Percentiles rank a stretch among this genome's conserved stretches.
phyloP scores from a whole-genome alignment of 1,284 basidiomycete genomes.

The Cutaneotrichosporon daszewskae region DNA sequence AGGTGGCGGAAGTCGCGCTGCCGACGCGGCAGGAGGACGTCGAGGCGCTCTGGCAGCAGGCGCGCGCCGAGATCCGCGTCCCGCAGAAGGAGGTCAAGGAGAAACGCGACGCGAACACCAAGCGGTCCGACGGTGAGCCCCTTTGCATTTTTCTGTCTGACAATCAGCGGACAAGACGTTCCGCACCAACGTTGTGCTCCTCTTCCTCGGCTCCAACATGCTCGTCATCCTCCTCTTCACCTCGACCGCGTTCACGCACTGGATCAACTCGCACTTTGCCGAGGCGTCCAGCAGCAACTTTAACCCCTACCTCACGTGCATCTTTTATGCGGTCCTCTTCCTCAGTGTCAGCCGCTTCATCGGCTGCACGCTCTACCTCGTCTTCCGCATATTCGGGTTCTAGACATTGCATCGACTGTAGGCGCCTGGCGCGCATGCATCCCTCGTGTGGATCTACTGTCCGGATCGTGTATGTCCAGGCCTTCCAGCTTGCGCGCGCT shows the following conservation, averaged over 20 bases:
- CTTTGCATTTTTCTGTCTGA: not conserved
- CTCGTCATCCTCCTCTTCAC: slow-evolving; percentile 77
- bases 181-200: slow-evolving; percentile 70
- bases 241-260: slow-evolving; percentile 60
- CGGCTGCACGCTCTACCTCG: slow-evolving; percentile 68
- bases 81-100: slow-evolving; percentile 58
- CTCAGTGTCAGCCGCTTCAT: slow-evolving; percentile 71
- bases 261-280: slow-evolving; percentile 48
- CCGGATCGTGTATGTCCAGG: not conserved
- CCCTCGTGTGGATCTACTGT: not conserved
- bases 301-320: slow-evolving; percentile 77
- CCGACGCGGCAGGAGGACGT: slow-evolving; percentile 76
- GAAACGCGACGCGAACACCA: slow-evolving; percentile 78
- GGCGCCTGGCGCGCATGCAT: slow-evolving; percentile 1
- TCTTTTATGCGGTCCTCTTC: slow-evolving; percentile 75
- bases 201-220: slow-evolving; percentile 83
- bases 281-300: slow-evolving; percentile 53
- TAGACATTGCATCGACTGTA: slow-evolving; percentile 4
- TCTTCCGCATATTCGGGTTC: slow-evolving; percentile 56
- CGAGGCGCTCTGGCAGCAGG: slow-evolving; percentile 76
- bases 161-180: slow-evolving; percentile 9
- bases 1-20: slow-evolving; percentile 69
- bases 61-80: slow-evolving; percentile 58
- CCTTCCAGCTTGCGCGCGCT: not conserved
- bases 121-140: slow-evolving; percentile 63